Conservation (phyloP, 768 basidiomycete genomes). For the Hericium coralloides region DNA sequence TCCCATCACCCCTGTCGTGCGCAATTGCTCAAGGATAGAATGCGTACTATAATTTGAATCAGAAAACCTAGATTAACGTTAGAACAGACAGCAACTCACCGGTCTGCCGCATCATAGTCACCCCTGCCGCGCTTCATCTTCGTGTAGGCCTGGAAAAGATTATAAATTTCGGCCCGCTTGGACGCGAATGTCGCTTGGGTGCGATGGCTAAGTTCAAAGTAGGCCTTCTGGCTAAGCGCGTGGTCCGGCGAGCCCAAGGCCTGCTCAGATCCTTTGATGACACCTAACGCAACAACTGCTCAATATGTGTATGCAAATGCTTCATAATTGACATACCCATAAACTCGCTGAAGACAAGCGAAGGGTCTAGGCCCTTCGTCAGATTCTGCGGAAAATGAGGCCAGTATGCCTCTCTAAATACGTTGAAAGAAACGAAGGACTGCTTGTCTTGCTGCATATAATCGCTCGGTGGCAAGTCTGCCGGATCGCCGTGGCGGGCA, state of each 20-base stretch:
- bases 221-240: constrained; percentile 3
- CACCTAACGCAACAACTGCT: constrained; percentile 22
- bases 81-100: constrained; percentile 24
- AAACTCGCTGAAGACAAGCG: constrained; percentile 55
- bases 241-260: constrained; percentile 21
- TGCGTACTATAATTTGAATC: constrained; percentile 34
- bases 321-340: constrained; percentile 24
- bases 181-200: background rate
- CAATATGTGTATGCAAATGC: too few relatives aligned
- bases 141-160: constrained; percentile 43
- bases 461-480: background rate
- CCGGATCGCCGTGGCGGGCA: background rate
- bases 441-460: background rate
- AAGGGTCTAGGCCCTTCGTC: constrained; percentile 39
- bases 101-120: constrained; percentile 52
- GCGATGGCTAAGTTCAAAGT: background rate
- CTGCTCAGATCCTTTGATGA: constrained; percentile 59
- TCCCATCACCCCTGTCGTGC: constrained; percentile 25
- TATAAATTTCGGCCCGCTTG: background rate
- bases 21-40: constrained; percentile 31
- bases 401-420: constrained; percentile 50
- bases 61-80: too few relatives aligned
- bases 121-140: constrained; percentile 32
- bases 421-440: background rate
- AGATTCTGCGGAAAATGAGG: constrained; percentile 42